Evolutionary conservation across 495 filamentous ascomycete genomes (phyloP).

Genomic region (Durotheca rogersii): DNA sequence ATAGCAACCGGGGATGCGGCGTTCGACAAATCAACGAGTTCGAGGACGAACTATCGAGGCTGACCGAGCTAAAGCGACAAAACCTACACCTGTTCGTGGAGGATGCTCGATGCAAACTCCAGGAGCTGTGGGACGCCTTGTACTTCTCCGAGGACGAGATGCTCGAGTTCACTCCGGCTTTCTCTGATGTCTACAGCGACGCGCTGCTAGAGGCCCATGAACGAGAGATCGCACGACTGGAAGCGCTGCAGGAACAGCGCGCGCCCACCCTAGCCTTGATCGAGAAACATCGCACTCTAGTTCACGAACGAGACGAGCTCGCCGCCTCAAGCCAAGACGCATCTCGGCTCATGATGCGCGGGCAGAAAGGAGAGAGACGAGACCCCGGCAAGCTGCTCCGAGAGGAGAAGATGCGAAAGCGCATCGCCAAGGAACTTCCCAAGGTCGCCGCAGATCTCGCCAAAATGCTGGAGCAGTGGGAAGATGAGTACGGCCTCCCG

Average conservation of each 20-base stretch:
- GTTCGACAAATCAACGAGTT: constrained; percentile 89
- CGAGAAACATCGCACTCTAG: constrained; percentile 77
- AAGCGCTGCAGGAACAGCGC: constrained; percentile 82
- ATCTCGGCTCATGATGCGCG: constrained; percentile 84
- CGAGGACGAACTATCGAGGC: constrained; percentile 78
- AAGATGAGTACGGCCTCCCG: constrained; percentile 88
- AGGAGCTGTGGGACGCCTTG: constrained; percentile 90
- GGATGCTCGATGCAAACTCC: constrained; percentile 83
- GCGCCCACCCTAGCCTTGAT: constrained; percentile 79
- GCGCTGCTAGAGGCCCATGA: constrained; percentile 87
- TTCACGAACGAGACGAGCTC: constrained; percentile 85
- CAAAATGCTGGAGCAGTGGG: constrained; percentile 81
- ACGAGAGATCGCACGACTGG: constrained; percentile 78
- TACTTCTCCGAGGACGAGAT: constrained; percentile 98
- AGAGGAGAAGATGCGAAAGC: constrained; percentile 98
- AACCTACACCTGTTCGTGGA: constrained; percentile 95
- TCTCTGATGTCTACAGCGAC: constrained; percentile 86
- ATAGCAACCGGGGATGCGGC: constrained; percentile 69
- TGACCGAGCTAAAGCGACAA: constrained; percentile 91
- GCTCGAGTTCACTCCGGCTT: constrained; percentile 93
- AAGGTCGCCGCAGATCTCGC: constrained; percentile 82
- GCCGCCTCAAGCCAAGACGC: constrained; percentile 89
- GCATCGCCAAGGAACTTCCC: constrained; percentile 91
- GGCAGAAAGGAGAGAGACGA: constrained; percentile 83
- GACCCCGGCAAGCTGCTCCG: constrained; percentile 93